Percentiles rank a stretch among this genome's conserved stretches.
Evolutionary conservation across 768 basidiomycete genomes (phyloP).

Genomic region (Melanogaster broomeanus): DNA sequence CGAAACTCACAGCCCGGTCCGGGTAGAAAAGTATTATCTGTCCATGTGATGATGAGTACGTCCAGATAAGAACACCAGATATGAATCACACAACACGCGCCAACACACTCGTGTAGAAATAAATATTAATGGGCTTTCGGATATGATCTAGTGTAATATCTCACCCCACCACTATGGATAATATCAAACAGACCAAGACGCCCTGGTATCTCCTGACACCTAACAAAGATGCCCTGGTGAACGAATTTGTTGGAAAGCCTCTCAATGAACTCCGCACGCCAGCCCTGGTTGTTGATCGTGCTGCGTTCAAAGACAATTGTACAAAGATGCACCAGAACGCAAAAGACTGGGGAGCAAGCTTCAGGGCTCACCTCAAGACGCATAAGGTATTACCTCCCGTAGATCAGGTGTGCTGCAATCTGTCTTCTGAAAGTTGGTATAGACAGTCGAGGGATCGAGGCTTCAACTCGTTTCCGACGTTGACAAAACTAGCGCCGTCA

Average conservation of each 20-base stretch:
- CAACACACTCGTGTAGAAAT: constrained; percentile 1
- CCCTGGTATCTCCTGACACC: constrained; percentile 43
- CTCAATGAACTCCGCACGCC: constrained; percentile 69
- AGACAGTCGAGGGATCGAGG: constrained; percentile 76
- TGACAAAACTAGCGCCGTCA: constrained; percentile 59
- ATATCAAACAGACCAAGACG: constrained; percentile 46
- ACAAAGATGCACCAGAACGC: constrained; percentile 69
- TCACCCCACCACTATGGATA: constrained; percentile 17
- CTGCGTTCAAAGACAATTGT: constrained; percentile 73
- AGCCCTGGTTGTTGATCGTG: constrained; percentile 75
- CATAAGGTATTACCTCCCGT: constrained; percentile 56
- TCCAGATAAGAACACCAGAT: background rate
- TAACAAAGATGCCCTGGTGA: constrained; percentile 48
- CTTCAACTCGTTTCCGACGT: constrained; percentile 63
- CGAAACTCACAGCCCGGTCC: background rate
- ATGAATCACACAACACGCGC: background rate
- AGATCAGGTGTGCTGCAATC: background rate
- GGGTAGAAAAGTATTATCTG: background rate
- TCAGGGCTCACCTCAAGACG: constrained; percentile 85
- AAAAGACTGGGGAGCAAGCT: constrained; percentile 64
- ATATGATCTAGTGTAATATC: background rate
- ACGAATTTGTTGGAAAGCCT: constrained; percentile 58
- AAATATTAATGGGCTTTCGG: background rate
- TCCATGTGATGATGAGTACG: background rate
- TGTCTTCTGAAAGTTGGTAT: constrained; percentile 7